A percentile compares a stretch with the other conserved stretches of the same genome.
phyloP scores from a whole-genome alignment of 2,329 filamentous ascomycete species.

The Ascochyta pisi region DNA sequence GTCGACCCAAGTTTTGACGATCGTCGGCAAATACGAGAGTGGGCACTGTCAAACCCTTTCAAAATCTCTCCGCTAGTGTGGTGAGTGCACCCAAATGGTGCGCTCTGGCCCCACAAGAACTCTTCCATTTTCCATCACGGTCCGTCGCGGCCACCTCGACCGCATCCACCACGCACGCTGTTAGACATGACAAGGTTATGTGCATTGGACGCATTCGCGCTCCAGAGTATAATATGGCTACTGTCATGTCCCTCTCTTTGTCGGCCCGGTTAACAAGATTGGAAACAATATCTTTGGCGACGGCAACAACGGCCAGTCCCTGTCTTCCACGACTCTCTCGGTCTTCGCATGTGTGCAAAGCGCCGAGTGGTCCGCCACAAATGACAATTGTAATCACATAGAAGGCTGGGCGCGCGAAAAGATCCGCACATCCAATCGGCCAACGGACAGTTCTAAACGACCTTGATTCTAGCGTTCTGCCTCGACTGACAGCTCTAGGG shows the following conservation, averaged over 20 bases:
- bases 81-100: background rate
- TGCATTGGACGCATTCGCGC: background rate
- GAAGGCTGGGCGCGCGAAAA: background rate
- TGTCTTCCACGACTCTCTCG: background rate
- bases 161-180: background rate
- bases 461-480: too few species aligned
- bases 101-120: constrained; percentile 1
- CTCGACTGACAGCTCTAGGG: background rate
- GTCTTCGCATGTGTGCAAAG: background rate
- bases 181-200: background rate
- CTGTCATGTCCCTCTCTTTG: background rate
- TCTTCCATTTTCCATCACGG: background rate
- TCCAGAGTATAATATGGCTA: background rate
- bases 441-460: too few species aligned
- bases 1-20: background rate
- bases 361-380: background rate
- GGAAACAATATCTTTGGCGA: background rate
- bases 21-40: background rate
- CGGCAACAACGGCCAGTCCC: background rate
- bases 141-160: background rate
- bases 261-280: background rate
- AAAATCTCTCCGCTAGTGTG: constrained; percentile 6
- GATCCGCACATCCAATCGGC: background rate
- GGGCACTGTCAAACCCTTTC: constrained; percentile 11
- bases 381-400: background rate